Base-by-base conservation (phyloP, 768 basidiomycete species). In the Rhodotorula paludigena region DNA sequence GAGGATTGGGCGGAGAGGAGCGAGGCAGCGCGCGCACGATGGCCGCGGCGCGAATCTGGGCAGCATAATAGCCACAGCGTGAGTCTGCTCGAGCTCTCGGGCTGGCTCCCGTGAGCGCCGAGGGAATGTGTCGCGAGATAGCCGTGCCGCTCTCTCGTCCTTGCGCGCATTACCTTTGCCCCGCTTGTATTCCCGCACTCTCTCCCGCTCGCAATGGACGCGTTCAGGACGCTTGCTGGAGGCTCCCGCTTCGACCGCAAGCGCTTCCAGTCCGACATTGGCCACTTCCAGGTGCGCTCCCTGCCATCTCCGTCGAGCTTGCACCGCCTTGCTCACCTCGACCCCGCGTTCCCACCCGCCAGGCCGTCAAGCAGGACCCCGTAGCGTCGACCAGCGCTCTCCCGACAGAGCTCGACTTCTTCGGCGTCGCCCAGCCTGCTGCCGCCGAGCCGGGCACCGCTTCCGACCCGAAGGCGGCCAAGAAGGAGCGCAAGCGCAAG, bases 151-250 rank as follows among this genome's bases (percentile, higher is more conserved):
- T 42, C n/a, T 28, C n/a, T 28, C n/a, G 1, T n/a, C 47, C 7
- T n/a, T n/a, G 41, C 11, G 41, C 41, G 20, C 41, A 42, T 11
- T 16, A 32, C 35, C 12, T 4, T 35, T 10, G 1, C 1, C 45
- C n/a, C 6, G 16, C 20, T 51, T 21, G 5, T 11, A 9, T 23
- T 18, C n/a, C 35, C 21, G 28, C 30, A 1, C 3, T 25, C 35
- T 3, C 18, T 48, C 35, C 30, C 30, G 47, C 36, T 59, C 33
- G 51, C 28, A 25, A 89, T 90, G 88, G 90, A 92, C 73, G 87
- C 90, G 9, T 98, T 98, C 78, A 88, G 88, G 71, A 78, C 96
- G 20, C 84, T 98, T 35, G 91, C 92, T 39, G 84, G 90, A 23
- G 93, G 93, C 41, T 90, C 91, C 2, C 83, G 81, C 62, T 96